A percentile compares a stretch with the other conserved stretches of the same genome.
These are phyloP conservation scores for Lyophyllum semitale DNA, from an alignment of 768 basidiomycete species.

Conservation along the genomic window DNA sequence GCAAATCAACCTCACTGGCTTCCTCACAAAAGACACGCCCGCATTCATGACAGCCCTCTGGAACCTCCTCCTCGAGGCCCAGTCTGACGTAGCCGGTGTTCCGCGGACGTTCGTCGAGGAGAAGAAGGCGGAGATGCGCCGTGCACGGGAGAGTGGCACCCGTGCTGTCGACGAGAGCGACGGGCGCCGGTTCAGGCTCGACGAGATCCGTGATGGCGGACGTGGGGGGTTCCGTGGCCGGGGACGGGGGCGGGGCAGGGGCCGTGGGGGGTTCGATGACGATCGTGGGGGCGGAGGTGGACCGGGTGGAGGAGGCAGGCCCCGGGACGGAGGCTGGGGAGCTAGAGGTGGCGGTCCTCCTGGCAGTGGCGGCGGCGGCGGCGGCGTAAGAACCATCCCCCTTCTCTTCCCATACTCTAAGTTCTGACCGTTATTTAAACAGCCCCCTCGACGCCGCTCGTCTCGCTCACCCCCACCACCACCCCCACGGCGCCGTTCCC, in stretches of 20 bases:
- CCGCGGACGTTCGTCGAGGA: slow-evolving; percentile 88
- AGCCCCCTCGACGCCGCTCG: slow-evolving; percentile 49
- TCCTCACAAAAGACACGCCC: slow-evolving; percentile 84
- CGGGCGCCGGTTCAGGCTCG: slow-evolving; percentile 63
- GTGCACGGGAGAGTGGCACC: slow-evolving; percentile 60
- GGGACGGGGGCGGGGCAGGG: slow-evolving; percentile 60
- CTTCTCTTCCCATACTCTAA: not conserved
- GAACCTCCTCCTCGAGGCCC: slow-evolving; percentile 92
- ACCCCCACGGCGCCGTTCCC: slow-evolving; percentile 50
- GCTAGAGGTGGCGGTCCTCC: slow-evolving; percentile 55
- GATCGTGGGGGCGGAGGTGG: slow-evolving; percentile 49
- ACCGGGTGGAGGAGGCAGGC: slow-evolving; percentile 51
- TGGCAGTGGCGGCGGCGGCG: slow-evolving; percentile 22
- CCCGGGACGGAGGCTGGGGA: slow-evolving; percentile 73
- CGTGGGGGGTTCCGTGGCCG: slow-evolving; percentile 52
- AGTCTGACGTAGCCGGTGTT: slow-evolving; percentile 84
- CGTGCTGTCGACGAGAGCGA: slow-evolving; percentile 72
- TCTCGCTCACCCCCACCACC: slow-evolving; percentile 53
- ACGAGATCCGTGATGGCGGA: slow-evolving; percentile 64
- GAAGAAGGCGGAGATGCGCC: slow-evolving; percentile 91
- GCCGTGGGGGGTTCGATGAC: slow-evolving; percentile 48
- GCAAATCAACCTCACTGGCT: slow-evolving; percentile 93
- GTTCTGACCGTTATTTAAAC: slow-evolving; percentile 12
- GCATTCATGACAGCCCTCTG: slow-evolving; percentile 88
- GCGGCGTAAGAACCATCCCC: slow-evolving; percentile 31